Base-by-base conservation (phyloP, 257 asterid genomes). In the Solanum bulbocastanum region DNA sequence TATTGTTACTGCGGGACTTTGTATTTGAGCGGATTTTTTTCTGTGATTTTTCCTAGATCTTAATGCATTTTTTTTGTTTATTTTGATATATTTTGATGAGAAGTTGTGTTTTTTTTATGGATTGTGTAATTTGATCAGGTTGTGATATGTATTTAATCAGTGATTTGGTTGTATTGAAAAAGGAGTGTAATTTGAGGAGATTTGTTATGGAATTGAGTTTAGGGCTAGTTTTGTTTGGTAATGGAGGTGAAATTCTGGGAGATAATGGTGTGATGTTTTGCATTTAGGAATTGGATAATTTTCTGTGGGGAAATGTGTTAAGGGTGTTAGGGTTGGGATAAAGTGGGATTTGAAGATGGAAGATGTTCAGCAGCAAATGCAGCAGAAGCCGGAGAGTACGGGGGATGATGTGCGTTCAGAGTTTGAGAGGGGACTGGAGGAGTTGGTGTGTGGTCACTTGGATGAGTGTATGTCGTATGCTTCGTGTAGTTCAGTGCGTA, bases 401-500 rank as follows among this genome's bases (percentile, higher is more conserved):
- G 95, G 90, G 14, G 93, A 90, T 27, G 96, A 90, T 40, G 93
- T 92, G 69, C 95, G 90, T 73, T 91, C 96, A 0, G 99, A 93
- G 78, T 96, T 95, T 27, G 98, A 96, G 91, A 95, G 98, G 92
- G 96, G 98, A 81, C 92, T 94, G 90, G 99, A 96, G 93, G 99
- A 94, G 91, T 90, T 95, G 83, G 92, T 95, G 98, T 91, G 93
- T 71, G 98, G 98, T 20, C 94, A 92, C 89, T 96, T 96, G 89
- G 99, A 96, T 35, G 98, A 96, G 83, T 96, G 96, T 89, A 93
- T 95, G 98, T 92, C 99, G 27, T 95, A 92, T 88, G 96, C 96
- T 20, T 95, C 99, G 5, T 97, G 99, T 88, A 97, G 99, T 88
- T 92, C 99, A 0, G 90, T 95, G 62, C 91, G 90, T 62, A 87